Percentiles rank a stretch among this genome's conserved stretches.
phyloP scores from a whole-genome alignment of 2,329 filamentous ascomycete genomes.

The Colletotrichum somersetense region DNA sequence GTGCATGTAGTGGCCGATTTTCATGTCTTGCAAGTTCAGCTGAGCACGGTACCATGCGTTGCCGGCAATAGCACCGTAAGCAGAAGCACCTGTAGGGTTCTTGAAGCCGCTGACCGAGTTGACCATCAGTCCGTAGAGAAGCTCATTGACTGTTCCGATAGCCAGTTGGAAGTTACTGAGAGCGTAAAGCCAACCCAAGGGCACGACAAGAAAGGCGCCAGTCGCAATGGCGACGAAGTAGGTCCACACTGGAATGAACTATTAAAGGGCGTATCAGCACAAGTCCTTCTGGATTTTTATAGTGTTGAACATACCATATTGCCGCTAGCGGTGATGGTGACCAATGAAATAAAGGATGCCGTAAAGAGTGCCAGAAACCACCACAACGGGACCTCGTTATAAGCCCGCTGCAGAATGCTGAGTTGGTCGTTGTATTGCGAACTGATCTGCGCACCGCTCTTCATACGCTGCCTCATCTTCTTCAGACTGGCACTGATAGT shows the following conservation, averaged over 20 bases:
- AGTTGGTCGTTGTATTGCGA: slow-evolving; percentile 67
- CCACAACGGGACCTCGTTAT: slow-evolving; percentile 70
- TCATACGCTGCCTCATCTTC: slow-evolving; percentile 27
- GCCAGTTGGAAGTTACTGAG: slow-evolving; percentile 65
- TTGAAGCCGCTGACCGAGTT: slow-evolving; percentile 58
- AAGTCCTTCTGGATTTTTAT: not conserved
- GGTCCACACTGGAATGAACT: slow-evolving; percentile 71
- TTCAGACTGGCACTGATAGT: slow-evolving; percentile 55
- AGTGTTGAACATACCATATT: slow-evolving; percentile 50
- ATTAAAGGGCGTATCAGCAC: not conserved
- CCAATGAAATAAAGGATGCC: slow-evolving; percentile 57
- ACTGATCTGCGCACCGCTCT: slow-evolving; percentile 61
- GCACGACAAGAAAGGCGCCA: slow-evolving; percentile 67
- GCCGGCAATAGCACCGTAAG: slow-evolving; percentile 70
- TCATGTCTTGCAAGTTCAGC: slow-evolving; percentile 67
- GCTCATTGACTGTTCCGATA: slow-evolving; percentile 58
- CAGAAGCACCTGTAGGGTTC: slow-evolving; percentile 69
- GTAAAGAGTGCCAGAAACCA: slow-evolving; percentile 68
- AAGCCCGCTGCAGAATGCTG: slow-evolving; percentile 69
- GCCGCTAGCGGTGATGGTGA: slow-evolving; percentile 63
- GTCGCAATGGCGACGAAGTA: slow-evolving; percentile 68
- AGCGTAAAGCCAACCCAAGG: slow-evolving; percentile 70
- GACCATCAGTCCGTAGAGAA: slow-evolving; percentile 71
- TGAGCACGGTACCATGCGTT: slow-evolving; percentile 72
- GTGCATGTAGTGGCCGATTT: slow-evolving; percentile 64